phyloP scores from a whole-genome alignment of 169 alveolate genomes.

The Plasmodium berghei region DNA sequence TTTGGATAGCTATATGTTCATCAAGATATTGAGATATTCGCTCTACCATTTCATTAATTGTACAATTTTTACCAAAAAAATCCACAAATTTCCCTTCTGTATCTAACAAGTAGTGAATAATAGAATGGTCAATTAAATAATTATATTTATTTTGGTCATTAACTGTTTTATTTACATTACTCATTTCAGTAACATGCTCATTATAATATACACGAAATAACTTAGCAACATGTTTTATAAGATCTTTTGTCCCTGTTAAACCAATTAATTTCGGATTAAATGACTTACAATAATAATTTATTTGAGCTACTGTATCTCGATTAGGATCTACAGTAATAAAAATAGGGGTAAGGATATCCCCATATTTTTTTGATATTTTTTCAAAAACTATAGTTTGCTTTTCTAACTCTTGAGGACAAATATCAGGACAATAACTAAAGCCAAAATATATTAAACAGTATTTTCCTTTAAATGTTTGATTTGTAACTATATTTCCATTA shows the following conservation, averaged over 20 bases:
- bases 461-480: conserved; percentile 78
- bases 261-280: conserved; percentile 82
- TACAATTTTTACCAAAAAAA: conserved; percentile 91
- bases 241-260: conserved; percentile 84
- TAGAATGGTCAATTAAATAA: conserved; percentile 92
- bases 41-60: conserved; percentile 86
- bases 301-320: conserved; percentile 81
- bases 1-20: conserved; percentile 12
- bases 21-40: conserved; percentile 62
- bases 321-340: conserved; percentile 86
- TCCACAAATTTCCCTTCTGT: conserved; percentile 90
- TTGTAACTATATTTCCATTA: conserved; percentile 76
- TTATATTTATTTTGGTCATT: conserved; percentile 78
- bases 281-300: conserved; percentile 78
- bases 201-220: conserved; percentile 85
- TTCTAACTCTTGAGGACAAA: conserved; percentile 92
- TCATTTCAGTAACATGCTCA: conserved; percentile 15
- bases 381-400: conserved; percentile 87
- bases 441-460: conserved; percentile 83
- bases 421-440: conserved; percentile 92
- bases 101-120: conserved; percentile 90
- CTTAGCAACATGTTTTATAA: conserved; percentile 81
- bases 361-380: conserved; percentile 78
- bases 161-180: conserved; percentile 51
- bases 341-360: conserved; percentile 82